Percentiles rank a stretch among this genome's conserved stretches.
These are phyloP conservation scores for Mortierella sp. DNA, from an alignment of 371 early-diverging fungal species.

Conservation along the genomic window DNA sequence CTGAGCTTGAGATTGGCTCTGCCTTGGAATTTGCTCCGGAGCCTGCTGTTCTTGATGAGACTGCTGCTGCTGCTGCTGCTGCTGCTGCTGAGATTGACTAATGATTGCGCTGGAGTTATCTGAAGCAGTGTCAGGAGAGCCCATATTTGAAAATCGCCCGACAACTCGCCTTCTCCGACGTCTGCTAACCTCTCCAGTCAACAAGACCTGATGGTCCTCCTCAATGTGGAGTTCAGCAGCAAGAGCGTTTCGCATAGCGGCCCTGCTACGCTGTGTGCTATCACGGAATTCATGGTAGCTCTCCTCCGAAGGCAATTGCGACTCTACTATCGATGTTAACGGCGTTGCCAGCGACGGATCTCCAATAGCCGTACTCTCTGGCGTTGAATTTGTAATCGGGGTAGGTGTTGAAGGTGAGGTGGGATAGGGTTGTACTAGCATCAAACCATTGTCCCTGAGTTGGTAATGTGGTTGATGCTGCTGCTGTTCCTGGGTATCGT, in stretches of 20 bases:
- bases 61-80: neutral
- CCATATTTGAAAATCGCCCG: slow-evolving; percentile 19
- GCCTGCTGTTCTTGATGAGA: neutral
- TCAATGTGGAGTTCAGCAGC: slow-evolving; percentile 28
- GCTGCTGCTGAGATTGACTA: slow-evolving; percentile 29
- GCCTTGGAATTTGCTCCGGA: neutral
- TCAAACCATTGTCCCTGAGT: slow-evolving; percentile 29
- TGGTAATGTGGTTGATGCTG: slow-evolving; percentile 23
- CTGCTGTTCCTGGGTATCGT: slow-evolving; percentile 24
- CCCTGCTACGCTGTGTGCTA: slow-evolving; percentile 30
- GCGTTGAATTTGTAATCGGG: neutral
- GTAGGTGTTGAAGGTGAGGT: slow-evolving; percentile 19
- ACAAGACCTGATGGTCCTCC: slow-evolving; percentile 36
- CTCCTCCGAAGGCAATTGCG: slow-evolving; percentile 11
- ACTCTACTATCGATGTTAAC: neutral
- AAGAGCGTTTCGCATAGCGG: slow-evolving; percentile 37
- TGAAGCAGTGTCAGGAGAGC: slow-evolving; percentile 24
- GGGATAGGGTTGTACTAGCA: slow-evolving; percentile 34
- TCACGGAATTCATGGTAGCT: slow-evolving; percentile 34
- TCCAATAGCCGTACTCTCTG: neutral
- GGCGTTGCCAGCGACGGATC: neutral
- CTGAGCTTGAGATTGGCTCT: neutral
- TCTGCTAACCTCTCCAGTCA: slow-evolving; percentile 45
- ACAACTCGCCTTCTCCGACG: slow-evolving; percentile 36
- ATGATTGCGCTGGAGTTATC: slow-evolving; percentile 42